A percentile compares a stretch with the other conserved stretches of the same genome.
Conservation (phyloP, 2,329 filamentous ascomycete genomes). For the Dothideomycetes sp. region DNA sequence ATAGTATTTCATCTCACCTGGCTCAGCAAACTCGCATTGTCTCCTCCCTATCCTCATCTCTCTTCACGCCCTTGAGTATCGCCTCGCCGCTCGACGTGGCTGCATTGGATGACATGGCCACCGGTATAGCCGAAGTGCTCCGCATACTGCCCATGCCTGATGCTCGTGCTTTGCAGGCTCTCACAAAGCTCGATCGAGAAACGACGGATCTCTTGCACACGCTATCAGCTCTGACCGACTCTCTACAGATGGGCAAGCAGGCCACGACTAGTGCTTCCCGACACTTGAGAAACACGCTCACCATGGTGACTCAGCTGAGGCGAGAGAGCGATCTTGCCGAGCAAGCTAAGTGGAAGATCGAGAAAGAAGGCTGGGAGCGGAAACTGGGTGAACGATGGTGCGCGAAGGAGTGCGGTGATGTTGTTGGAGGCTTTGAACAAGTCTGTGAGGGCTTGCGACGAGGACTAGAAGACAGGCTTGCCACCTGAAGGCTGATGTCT, state of each 20-base stretch:
- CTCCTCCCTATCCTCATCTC: slow-evolving; percentile 58
- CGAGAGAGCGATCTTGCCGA: slow-evolving; percentile 73
- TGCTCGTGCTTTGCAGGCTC: slow-evolving; percentile 51
- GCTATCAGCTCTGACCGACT: slow-evolving; percentile 78
- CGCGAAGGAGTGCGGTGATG: slow-evolving; percentile 71
- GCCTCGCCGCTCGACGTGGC: slow-evolving; percentile 53
- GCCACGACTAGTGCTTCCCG: slow-evolving; percentile 72
- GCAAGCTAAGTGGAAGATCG: slow-evolving; percentile 72
- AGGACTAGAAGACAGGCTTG: slow-evolving; percentile 6
- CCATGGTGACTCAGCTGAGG: slow-evolving; percentile 75
- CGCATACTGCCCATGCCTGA: slow-evolving; percentile 59
- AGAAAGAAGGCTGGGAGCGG: slow-evolving; percentile 74
- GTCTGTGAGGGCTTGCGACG: slow-evolving; percentile 72
- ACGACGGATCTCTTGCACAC: slow-evolving; percentile 65
- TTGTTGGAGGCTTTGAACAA: slow-evolving; percentile 85
- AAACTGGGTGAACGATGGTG: slow-evolving; percentile 68
- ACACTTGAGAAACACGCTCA: slow-evolving; percentile 68
- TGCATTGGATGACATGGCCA: slow-evolving; percentile 57
- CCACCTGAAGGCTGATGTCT: slow-evolving; percentile 5
- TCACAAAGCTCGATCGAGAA: slow-evolving; percentile 55
- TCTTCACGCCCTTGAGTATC: slow-evolving; percentile 58
- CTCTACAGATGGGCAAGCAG: slow-evolving; percentile 87
- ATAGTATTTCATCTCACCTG: slow-evolving; percentile 56
- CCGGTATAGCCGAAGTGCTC: slow-evolving; percentile 53
- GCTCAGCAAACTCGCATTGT: slow-evolving; percentile 65